These are phyloP conservation scores for Kregervanrija fluxuum DNA, from an alignment of 805 yeast species.

Conservation along the genomic window DNA sequence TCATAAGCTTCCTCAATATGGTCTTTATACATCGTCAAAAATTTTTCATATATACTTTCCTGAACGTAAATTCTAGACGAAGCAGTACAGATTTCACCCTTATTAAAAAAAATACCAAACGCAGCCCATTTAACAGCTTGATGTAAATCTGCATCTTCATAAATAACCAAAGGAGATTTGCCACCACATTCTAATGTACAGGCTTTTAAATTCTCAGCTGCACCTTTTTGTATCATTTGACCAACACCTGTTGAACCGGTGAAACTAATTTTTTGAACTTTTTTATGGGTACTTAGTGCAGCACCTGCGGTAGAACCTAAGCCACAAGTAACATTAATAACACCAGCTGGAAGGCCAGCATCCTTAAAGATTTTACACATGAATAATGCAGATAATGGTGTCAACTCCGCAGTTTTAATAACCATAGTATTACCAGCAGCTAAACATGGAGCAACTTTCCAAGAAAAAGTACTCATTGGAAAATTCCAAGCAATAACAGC, in stretches of 20 bases:
- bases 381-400: slow-evolving; percentile 59
- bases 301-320: slow-evolving; percentile 55
- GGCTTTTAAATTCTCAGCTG: slow-evolving; percentile 81
- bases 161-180: slow-evolving; percentile 87
- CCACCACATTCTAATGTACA: slow-evolving; percentile 95
- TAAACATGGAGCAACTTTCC: slow-evolving; percentile 65
- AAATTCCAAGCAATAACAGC: slow-evolving; percentile 71
- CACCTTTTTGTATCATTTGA: slow-evolving; percentile 69
- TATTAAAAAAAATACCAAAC: slow-evolving; percentile 82
- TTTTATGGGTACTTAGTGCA: slow-evolving; percentile 49
- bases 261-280: slow-evolving; percentile 56
- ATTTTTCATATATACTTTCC: slow-evolving; percentile 73
- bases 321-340: slow-evolving; percentile 55
- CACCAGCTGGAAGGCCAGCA: slow-evolving; percentile 62
- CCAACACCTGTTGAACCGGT: slow-evolving; percentile 72
- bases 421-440: slow-evolving; percentile 62
- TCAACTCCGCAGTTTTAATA: slow-evolving; percentile 57
- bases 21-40: slow-evolving; percentile 50
- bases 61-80: slow-evolving; percentile 89
- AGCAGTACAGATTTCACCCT: slow-evolving; percentile 95
- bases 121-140: slow-evolving; percentile 70
- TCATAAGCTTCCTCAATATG: slow-evolving; percentile 50
- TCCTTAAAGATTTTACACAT: slow-evolving; percentile 45
- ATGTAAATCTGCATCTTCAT: slow-evolving; percentile 76
- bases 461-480: slow-evolving; percentile 60